Base-by-base conservation (phyloP, 2,329 filamentous ascomycete species). In the Tolypocladium endophyticum region DNA sequence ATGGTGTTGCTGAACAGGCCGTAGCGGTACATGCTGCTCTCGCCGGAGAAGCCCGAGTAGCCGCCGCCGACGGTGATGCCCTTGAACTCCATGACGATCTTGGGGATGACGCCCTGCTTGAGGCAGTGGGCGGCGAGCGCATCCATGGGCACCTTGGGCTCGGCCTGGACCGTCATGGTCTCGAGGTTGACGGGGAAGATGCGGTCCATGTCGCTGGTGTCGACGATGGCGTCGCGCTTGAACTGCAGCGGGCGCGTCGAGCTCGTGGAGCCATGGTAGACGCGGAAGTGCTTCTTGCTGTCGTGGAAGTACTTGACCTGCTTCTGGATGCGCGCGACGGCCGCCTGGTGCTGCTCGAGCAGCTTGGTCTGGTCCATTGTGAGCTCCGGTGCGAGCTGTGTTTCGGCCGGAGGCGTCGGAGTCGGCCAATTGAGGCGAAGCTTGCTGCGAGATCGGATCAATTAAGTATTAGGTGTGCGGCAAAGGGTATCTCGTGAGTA, bases 231-330 rank as follows among this genome's bases (percentile, higher is more conserved):
- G 59, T 71, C 70, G 58, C 69, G 69, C 18, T 67, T 69, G 62
- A 72, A 72, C 56, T 63, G 61, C 60, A 68, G 58, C 45, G 79
- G 78, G 23, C 84, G 79, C 55, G 83, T 86, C 61, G 79, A 83
- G 68, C 84, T 85, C 30, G 83, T 86, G 0, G 81, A 81, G 62
- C 83, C 83, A 73, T 86, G 83, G 61, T 78, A 82, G 65, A 87
- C 84, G 28, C 83, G 76, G 70, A 84, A 86, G 28, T 80, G 77
- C 68, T 68, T 67, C 64, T 68, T 68, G 57, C 62, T 61, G 60
- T 69, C 65, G 62, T 69, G 59, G 57, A 69, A 69, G 63, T 64
- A 59, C 60, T 66, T 67, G 64, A 69, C 66, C 55, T 67, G 65
- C 58, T 67, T 43, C 57, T 68, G 66, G 62, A 69, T 68, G 57